phyloP scores from a whole-genome alignment of 2,329 filamentous ascomycete species.

The Botrytis cinerea region DNA sequence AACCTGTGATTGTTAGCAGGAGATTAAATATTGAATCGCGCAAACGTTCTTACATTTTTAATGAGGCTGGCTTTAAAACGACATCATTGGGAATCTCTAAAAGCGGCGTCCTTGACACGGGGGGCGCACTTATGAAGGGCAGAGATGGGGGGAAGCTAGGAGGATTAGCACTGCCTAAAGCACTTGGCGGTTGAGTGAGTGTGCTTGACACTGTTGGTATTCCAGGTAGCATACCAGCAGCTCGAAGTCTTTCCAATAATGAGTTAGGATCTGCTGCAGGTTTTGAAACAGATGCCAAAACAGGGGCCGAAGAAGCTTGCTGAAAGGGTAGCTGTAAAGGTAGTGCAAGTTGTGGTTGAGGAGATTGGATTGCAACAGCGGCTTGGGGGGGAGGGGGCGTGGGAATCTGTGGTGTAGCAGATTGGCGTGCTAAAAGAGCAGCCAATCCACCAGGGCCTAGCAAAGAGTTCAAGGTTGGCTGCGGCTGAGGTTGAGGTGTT shows the following conservation, averaged over 20 bases:
- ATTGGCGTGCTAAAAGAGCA: constrained; percentile 56
- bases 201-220: constrained; percentile 46
- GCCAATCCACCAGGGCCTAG: constrained; percentile 51
- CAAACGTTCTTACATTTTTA: constrained; percentile 66
- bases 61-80: constrained; percentile 64
- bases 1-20: constrained; percentile 51
- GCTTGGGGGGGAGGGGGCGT: constrained; percentile 47
- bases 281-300: constrained; percentile 44
- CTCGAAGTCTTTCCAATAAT: constrained; percentile 66
- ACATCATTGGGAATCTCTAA: constrained; percentile 49
- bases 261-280: constrained; percentile 48
- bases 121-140: constrained; percentile 33
- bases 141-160: constrained; percentile 42
- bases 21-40: neutral
- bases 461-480: constrained; percentile 55
- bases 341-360: constrained; percentile 49
- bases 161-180: constrained; percentile 47
- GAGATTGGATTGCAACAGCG: constrained; percentile 51
- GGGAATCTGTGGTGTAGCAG: constrained; percentile 53
- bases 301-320: constrained; percentile 38
- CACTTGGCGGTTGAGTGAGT: constrained; percentile 43
- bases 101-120: constrained; percentile 34
- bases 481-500: constrained; percentile 35
- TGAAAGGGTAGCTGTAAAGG: constrained; percentile 36
- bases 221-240: constrained; percentile 64